phyloP scores from a whole-genome alignment of 176 grass and related monocot species.

The Metroxylon sagu region DNA sequence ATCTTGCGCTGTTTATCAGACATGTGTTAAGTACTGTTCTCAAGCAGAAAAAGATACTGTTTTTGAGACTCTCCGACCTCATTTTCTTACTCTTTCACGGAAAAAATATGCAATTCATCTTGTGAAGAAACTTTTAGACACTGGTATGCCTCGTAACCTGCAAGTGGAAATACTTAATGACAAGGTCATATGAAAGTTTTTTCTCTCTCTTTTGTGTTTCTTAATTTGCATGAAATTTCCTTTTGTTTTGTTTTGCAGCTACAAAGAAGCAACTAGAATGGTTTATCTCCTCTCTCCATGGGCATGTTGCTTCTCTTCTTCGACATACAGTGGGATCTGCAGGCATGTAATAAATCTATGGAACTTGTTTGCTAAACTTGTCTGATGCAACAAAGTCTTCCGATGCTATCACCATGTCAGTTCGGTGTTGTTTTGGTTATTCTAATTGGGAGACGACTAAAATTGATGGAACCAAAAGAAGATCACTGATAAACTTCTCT shows the following conservation, averaged over 20 bases:
- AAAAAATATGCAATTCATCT: conserved; percentile 87
- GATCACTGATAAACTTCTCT: too few relatives aligned
- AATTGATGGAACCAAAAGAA: too few relatives aligned
- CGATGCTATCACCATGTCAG: too few relatives aligned
- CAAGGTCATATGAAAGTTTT: conserved; percentile 3
- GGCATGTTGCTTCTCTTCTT: conserved; percentile 60
- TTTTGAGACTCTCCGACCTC: conserved; percentile 54
- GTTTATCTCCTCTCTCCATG: conserved; percentile 88
- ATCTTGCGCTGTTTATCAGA: conserved; percentile 28
- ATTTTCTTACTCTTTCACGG: conserved; percentile 56
- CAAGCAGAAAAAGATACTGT: conserved; percentile 69
- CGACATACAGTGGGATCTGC: conserved; percentile 59
- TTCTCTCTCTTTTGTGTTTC: background rate
- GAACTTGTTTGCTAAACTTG: background rate
- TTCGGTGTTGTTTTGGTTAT: too few relatives aligned
- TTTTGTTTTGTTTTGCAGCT: conserved; percentile 37
- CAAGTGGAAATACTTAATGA: background rate
- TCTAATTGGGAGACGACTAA: too few relatives aligned
- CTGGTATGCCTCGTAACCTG: conserved; percentile 32
- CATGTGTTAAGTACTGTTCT: conserved; percentile 83
- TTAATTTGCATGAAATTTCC: conserved; percentile 6
- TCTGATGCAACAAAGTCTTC: too few relatives aligned
- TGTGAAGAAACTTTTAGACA: conserved; percentile 83
- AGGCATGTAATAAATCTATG: conserved; percentile 27
- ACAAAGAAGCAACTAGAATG: conserved; percentile 74